Evolutionary conservation across 306 rosid species (phyloP).

Genomic region (Vicia sativa): DNA sequence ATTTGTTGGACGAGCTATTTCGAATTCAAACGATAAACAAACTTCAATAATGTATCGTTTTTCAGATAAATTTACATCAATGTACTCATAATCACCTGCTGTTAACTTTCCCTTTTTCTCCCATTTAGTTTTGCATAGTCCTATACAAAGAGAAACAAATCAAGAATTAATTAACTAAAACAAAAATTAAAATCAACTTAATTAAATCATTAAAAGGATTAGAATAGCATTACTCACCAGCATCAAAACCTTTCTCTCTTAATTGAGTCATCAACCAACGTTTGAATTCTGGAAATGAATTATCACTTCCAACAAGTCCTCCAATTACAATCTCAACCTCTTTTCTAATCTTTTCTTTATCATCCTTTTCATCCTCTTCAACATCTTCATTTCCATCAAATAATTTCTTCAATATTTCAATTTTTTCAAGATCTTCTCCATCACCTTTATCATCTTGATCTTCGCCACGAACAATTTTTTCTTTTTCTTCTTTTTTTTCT

Average conservation of each 20-base stretch:
- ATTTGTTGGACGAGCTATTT: constrained; percentile 76
- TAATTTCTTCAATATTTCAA: constrained; percentile 43
- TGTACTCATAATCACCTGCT: constrained; percentile 67
- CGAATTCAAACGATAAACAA: constrained; percentile 54
- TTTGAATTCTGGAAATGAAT: constrained; percentile 51
- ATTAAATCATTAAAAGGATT: neutral
- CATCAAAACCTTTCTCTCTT: constrained; percentile 74
- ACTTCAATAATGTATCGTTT: constrained; percentile 70
- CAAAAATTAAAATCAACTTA: neutral
- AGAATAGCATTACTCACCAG: constrained; percentile 56
- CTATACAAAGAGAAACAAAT: constrained; percentile 39
- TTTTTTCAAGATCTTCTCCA: constrained; percentile 29
- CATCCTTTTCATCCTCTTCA: constrained; percentile 31
- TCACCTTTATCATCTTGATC: neutral
- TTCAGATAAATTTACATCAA: constrained; percentile 57
- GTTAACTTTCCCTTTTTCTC: constrained; percentile 57
- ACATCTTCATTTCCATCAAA: constrained; percentile 36
- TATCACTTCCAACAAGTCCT: constrained; percentile 28
- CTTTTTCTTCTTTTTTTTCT: constrained; percentile 1
- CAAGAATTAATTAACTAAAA: neutral
- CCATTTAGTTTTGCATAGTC: constrained; percentile 89
- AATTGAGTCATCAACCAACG: constrained; percentile 66
- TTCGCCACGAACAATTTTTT: neutral
- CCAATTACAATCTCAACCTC: constrained; percentile 50
- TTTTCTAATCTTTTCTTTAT: constrained; percentile 42